Evolutionary conservation across 495 filamentous ascomycete species (phyloP), one percentile per base, ranked within the genome.

Genomic region (Xylaria palmicola): DNA sequence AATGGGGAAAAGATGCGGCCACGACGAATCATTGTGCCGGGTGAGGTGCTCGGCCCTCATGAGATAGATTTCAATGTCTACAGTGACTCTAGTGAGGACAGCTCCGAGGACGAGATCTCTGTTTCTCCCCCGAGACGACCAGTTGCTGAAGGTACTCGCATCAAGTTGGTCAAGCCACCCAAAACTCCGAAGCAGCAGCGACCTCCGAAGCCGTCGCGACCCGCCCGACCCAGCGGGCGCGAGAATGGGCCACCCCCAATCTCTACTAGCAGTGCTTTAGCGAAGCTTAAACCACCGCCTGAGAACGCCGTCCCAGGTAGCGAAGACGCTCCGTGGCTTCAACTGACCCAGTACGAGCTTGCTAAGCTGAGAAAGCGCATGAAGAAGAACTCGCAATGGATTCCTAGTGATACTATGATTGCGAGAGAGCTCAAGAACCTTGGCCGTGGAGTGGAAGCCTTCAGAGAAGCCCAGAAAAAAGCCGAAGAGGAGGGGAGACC

Each of bases 301-400:
- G 81, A 85, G 30, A 86, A 93, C 71, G 89, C 90, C 15, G 80
- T 84, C 30, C 75, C 80, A 6, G 94, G 94, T 17, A 91, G 89
- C 66, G 77, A 85, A 59, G 85, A 93, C 67, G 78, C 89, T 29
- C 94, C 94, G 0, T 98, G 94, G 94, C 81, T 93, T 62, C 88
- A 91, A 54, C 81, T 98, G 39, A 97, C 92, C 0, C 85, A 88
- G 26, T 97, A 87, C 75, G 94, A 98, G 66, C 91, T 98, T 77
- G 93, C 91, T 3, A 87, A 86, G 51, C 79, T 98, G 13, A 83
- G 94, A 47, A 98, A 98, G 76, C 84, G 91, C 53, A 98, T 98
- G 94, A 98, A 98, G 79, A 98, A 98, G 83, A 98, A 98, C 66
- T 90, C 93, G 0, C 86, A 92, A 6, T 98, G 94, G 94, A 87